Conservation (phyloP, 179 eudicot genomes). For the Patellifolia procumbens region DNA sequence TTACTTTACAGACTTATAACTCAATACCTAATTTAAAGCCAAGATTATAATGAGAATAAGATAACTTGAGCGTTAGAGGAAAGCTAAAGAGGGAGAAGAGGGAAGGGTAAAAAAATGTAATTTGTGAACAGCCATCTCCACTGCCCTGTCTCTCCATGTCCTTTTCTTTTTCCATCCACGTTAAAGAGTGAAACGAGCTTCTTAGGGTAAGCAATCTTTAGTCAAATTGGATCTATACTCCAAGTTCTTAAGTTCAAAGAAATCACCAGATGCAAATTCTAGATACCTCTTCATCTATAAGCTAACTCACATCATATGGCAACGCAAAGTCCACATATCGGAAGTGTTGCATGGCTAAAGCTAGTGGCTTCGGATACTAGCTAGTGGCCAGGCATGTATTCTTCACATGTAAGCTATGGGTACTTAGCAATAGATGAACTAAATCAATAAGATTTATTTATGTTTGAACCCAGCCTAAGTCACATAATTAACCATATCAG, state of each 20-base stretch:
- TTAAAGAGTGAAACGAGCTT: background rate
- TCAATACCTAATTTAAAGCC: background rate
- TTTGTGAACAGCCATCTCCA: background rate
- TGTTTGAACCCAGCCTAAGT: background rate
- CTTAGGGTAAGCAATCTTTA: background rate
- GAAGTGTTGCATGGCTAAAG: background rate
- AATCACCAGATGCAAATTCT: background rate
- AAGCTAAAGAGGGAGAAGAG: background rate
- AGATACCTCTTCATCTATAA: background rate
- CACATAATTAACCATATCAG: background rate
- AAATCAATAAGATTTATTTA: background rate
- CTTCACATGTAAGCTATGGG: background rate
- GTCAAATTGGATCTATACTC: background rate
- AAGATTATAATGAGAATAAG: background rate
- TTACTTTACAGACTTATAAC: background rate
- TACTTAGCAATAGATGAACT: background rate
- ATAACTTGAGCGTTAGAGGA: background rate
- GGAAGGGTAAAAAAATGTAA: background rate
- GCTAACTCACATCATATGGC: background rate
- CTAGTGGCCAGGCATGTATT: background rate
- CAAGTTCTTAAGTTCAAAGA: background rate
- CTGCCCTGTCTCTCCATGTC: background rate
- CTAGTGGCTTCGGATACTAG: background rate
- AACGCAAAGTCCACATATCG: background rate
- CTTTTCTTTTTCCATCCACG: background rate